Evolutionary conservation across 331 rosid species (phyloP), one percentile per base, ranked within the genome.

Genomic region (Dryas integrifolia): DNA sequence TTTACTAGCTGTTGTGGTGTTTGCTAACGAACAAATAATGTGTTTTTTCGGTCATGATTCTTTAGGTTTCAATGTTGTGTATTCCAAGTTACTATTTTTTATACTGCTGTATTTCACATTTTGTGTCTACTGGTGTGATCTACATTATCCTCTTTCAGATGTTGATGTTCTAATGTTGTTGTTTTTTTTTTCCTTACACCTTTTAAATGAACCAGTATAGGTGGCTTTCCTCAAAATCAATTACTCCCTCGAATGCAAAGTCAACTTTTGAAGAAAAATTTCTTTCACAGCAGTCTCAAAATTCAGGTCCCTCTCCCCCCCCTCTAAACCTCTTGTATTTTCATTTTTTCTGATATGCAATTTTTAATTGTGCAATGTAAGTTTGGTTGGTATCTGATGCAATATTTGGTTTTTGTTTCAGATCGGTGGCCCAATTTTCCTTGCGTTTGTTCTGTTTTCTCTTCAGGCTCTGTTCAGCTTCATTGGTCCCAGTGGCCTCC

Each of bases 401-500:
- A 58, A 44, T 53, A 15, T 70, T 70, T 79, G 59, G 56, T 76
- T 81, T 80, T 75, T 51, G 68, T 83, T 90, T 81, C 96, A 93
- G 98, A 89, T 79, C 85, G 92, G 85, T 90, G 98, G 98, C 98
- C 97, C 80, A 90, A 85, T 80, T 92, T 92, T 81, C 93, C 85
- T 0, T 92, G 98, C 8, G 83, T 87, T 70, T 93, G 97, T 83
- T 89, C 98, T 16, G 93, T 93, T 65, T 90, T 91, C 88, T 91
- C 97, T 26, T 93, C 96, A 2, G 98, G 98, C 78, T 91, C 91
- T 73, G 90, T 93, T 77, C 98, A 93, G 75, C 94, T 93, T 79
- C 94, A 91, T 77, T 93, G 98, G 98, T 89, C 97, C 55, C 98
- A 86, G 75, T 89, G 96, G 94, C 97, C 96, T 80, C 85, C 91